phyloP scores from a whole-genome alignment of 495 filamentous ascomycete species.

The Neurospora sp. region DNA sequence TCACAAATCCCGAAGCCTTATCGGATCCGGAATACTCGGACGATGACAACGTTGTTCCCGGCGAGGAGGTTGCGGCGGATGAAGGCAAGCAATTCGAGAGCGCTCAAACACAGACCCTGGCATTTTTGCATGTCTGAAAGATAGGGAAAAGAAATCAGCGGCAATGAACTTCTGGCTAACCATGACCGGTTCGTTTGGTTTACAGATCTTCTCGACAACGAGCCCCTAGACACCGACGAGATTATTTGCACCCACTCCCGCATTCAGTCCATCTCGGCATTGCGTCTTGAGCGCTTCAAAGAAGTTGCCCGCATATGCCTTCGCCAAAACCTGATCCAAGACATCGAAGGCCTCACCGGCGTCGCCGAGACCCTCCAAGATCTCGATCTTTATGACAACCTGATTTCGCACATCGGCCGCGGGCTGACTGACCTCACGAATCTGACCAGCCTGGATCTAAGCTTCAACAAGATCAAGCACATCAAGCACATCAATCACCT shows the following conservation, averaged over 20 bases:
- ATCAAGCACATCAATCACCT: conserved; percentile 85
- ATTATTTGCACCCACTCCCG: conserved; percentile 85
- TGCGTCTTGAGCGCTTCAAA: conserved; percentile 72
- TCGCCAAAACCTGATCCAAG: conserved; percentile 82
- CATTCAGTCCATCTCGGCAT: conserved; percentile 65
- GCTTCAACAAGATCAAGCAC: conserved; percentile 99
- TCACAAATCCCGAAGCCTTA: conserved; percentile 66
- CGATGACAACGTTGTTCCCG: conserved; percentile 61
- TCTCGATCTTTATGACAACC: conserved; percentile 94
- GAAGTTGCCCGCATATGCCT: conserved; percentile 76
- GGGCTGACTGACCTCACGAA: conserved; percentile 68
- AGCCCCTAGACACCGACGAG: conserved; percentile 52
- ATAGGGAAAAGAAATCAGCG: background rate
- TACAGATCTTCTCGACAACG: conserved; percentile 44
- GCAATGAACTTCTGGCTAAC: background rate
- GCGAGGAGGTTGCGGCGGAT: conserved; percentile 70
- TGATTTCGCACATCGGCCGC: conserved; percentile 70
- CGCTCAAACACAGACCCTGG: background rate
- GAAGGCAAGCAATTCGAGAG: conserved; percentile 47
- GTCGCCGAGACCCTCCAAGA: conserved; percentile 62
- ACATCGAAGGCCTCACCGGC: conserved; percentile 59
- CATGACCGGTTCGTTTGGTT: background rate
- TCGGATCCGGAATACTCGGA: conserved; percentile 81
- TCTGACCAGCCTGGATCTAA: conserved; percentile 75
- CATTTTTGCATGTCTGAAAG: background rate